A percentile compares a stretch with the other conserved stretches of the same genome.
These are phyloP conservation scores for Cercospora sp. DNA, from an alignment of 2,329 filamentous ascomycete species.

Conservation along the genomic window DNA sequence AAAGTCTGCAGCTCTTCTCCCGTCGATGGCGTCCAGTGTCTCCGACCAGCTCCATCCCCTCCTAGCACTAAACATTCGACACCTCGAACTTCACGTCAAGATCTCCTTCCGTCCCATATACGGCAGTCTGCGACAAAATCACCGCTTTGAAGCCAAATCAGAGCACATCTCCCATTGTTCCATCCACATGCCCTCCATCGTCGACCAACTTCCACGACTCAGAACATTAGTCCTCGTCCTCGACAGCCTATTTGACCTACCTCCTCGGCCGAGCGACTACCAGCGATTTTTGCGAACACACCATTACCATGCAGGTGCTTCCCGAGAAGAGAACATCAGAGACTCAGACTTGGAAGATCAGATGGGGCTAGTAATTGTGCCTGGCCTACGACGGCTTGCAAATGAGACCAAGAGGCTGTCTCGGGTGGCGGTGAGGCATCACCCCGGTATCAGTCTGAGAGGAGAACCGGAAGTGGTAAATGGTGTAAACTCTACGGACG, in stretches of 20 bases:
- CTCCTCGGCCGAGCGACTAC: constrained; percentile 18
- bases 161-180: constrained; percentile 8
- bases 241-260: constrained; percentile 17
- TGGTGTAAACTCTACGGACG: constrained; percentile 6
- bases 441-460: not conserved
- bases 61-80: constrained; percentile 11
- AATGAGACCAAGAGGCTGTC: not conserved
- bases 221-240: constrained; percentile 7
- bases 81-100: constrained; percentile 13
- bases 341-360: constrained; percentile 13
- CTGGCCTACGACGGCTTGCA: constrained; percentile 6
- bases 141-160: constrained; percentile 13
- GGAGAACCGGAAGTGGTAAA: constrained; percentile 9
- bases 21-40: not conserved
- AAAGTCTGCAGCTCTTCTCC: constrained; percentile 13
- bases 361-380: constrained; percentile 4
- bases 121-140: not conserved
- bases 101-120: constrained; percentile 14
- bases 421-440: constrained; percentile 9
- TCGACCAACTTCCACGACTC: constrained; percentile 7
- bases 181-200: not conserved
- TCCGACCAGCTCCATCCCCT: constrained; percentile 14
- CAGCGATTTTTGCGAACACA: constrained; percentile 4
- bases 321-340: constrained; percentile 5
- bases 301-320: not conserved